Base-by-base conservation (phyloP, 2,329 filamentous ascomycete genomes). In the Geosmithia flava region DNA sequence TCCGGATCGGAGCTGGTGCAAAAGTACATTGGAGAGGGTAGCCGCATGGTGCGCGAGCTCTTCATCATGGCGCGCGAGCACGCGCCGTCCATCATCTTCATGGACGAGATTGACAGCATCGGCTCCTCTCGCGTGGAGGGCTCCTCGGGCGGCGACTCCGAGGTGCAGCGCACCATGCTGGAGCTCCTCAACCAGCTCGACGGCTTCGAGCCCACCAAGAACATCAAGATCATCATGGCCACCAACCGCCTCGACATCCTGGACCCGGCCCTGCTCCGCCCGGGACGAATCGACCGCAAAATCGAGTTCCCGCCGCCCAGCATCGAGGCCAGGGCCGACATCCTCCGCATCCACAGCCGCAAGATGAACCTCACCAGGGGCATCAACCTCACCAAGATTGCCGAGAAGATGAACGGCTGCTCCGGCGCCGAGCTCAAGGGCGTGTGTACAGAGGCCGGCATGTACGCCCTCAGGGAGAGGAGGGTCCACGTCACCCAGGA, bases 201-300 rank as follows among this genome's bases (percentile, higher is more conserved):
- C 63, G 93, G 93, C 46, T 98, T 98, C 68, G 93, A 97, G 69
- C 93, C 93, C 6, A 97, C 91, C 44, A 98, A 98, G 75, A 97
- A 97, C 70, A 98, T 98, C 81, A 98, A 98, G 70, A 88, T 98
- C 66, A 95, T 98, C 71, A 98, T 98, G 91, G 93, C 93, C 48
- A 98, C 93, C 45, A 98, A 98, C 69, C 87, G 93, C 64, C 79
- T 98, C 54, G 93, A 98, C 60, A 97, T 98, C 54, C 80, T 98
- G 44, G 93, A 98, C 65, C 93, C 93, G 2, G 93, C 93, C 1
- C 78, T 98, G 43, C 76, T 98, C 56, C 84, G 93, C 58, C 93
- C 93, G n/a, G 93, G 93, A 47, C 87, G 93, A 60, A 97, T 98
- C 66, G 93, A 98, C 74, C 80, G 93, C 60, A 97, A 97, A 76